phyloP scores from a whole-genome alignment of 106 monocot species.

The Dioscorea dumetorum region DNA sequence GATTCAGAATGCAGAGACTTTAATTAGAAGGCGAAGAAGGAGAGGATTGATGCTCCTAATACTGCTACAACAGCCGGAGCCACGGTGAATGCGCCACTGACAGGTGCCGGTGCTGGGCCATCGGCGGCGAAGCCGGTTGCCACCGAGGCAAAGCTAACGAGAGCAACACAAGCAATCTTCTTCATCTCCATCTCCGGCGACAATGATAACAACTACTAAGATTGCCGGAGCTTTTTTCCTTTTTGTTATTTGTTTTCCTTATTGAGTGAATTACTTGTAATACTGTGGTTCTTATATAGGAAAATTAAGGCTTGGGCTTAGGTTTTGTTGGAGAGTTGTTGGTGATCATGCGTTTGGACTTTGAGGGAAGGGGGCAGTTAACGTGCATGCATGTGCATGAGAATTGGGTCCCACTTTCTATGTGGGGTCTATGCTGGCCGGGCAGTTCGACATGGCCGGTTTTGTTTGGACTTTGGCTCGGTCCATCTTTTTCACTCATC shows the following conservation, averaged over 20 bases:
- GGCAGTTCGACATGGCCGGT: too few species aligned
- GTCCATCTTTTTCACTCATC: neutral
- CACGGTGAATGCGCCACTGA: constrained; percentile 29
- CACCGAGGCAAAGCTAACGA: constrained; percentile 37
- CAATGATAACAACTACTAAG: too few species aligned
- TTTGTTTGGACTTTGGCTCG: neutral
- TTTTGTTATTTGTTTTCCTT: too few species aligned
- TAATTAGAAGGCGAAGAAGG: constrained; percentile 67
- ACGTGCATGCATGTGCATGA: constrained; percentile 5
- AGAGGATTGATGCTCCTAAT: constrained; percentile 50
- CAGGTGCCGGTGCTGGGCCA: constrained; percentile 36
- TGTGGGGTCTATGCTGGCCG: too few species aligned
- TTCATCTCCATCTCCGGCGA: constrained; percentile 62
- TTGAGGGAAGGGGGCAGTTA: neutral
- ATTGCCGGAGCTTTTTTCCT: neutral
- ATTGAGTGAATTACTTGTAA: neutral
- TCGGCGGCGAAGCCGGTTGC: constrained; percentile 33
- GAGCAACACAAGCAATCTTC: constrained; percentile 57
- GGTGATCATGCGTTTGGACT: neutral
- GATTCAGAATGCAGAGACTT: constrained; percentile 3
- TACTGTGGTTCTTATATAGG: too few species aligned
- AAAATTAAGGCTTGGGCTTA: constrained; percentile 10
- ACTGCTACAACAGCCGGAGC: constrained; percentile 35
- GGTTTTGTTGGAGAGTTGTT: neutral
- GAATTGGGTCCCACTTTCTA: neutral